Percentiles rank a stretch among this genome's conserved stretches.
phyloP scores from a whole-genome alignment of 768 basidiomycete species.

The Trametes elegans region DNA sequence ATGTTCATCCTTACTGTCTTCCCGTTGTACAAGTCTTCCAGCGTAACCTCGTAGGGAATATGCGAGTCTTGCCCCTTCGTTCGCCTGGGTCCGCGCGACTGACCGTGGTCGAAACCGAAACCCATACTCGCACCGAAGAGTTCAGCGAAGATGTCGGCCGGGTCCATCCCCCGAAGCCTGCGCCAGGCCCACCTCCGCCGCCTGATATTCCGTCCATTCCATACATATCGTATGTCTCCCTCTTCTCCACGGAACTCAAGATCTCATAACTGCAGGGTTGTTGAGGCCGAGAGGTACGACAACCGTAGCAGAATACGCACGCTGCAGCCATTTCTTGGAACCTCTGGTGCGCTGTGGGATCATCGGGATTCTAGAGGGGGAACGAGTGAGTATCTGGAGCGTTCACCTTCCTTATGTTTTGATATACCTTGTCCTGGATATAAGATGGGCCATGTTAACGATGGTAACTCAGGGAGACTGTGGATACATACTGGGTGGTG shows the following conservation, averaged over 20 bases:
- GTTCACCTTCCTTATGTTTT: no score
- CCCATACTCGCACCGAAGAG: constrained; percentile 64
- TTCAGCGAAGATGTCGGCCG: constrained; percentile 71
- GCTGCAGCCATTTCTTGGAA: constrained; percentile 91
- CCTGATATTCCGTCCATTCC: constrained; percentile 70
- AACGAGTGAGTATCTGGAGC: background rate
- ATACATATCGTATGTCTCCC: constrained; percentile 68
- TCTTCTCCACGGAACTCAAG: constrained; percentile 63
- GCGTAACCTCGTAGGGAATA: constrained; percentile 78
- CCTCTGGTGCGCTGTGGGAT: constrained; percentile 76
- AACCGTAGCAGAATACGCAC: no score
- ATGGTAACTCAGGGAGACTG: no score
- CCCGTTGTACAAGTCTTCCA: constrained; percentile 93
- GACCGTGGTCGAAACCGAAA: constrained; percentile 65
- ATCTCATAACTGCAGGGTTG: constrained; percentile 90
- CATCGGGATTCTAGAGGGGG: constrained; percentile 85
- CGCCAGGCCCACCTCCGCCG: constrained; percentile 40
- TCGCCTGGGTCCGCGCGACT: constrained; percentile 39
- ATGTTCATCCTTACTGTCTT: constrained; percentile 86
- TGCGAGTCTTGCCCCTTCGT: constrained; percentile 69
- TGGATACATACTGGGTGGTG: constrained; percentile 72
- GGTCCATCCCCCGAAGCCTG: constrained; percentile 41
- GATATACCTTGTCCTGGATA: constrained; percentile 64
- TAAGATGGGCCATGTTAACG: background rate
- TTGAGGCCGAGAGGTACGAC: no score